Conservation (phyloP, 73 alveolate genomes). For the Durusdinium trenchii region DNA sequence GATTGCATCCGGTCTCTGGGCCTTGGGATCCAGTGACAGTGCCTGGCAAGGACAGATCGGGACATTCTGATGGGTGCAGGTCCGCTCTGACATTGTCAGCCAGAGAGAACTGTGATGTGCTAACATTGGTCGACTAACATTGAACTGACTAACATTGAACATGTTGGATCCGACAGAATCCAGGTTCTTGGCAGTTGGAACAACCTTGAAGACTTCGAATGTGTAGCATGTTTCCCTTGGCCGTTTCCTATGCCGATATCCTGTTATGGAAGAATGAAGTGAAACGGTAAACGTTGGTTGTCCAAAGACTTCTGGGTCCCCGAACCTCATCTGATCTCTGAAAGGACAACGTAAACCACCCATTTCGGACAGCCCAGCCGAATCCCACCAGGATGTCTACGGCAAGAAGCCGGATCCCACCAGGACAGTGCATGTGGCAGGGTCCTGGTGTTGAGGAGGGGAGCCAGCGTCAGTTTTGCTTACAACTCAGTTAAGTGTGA, state of each 20-base stretch:
- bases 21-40: slow-evolving; percentile 70
- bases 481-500: background rate
- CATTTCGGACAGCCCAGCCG: background rate
- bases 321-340: background rate
- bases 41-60: slow-evolving; percentile 56
- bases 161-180: too few relatives aligned
- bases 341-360: background rate
- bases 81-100: background rate
- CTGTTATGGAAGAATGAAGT: too few relatives aligned
- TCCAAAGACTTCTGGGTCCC: too few relatives aligned
- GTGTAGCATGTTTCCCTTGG: too few relatives aligned
- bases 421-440: slow-evolving; percentile 20
- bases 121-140: background rate
- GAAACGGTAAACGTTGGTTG: too few relatives aligned
- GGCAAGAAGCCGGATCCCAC: slow-evolving; percentile 70
- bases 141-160: too few relatives aligned
- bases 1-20: slow-evolving; percentile 57
- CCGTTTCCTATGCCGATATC: too few relatives aligned
- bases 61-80: background rate
- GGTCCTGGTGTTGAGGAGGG: background rate
- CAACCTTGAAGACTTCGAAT: too few relatives aligned
- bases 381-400: slow-evolving; percentile 24
- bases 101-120: background rate
- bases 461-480: background rate
- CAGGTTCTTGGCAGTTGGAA: too few relatives aligned